Base-by-base conservation (phyloP, 305 asterid species). In the Plantago lanceolata region DNA sequence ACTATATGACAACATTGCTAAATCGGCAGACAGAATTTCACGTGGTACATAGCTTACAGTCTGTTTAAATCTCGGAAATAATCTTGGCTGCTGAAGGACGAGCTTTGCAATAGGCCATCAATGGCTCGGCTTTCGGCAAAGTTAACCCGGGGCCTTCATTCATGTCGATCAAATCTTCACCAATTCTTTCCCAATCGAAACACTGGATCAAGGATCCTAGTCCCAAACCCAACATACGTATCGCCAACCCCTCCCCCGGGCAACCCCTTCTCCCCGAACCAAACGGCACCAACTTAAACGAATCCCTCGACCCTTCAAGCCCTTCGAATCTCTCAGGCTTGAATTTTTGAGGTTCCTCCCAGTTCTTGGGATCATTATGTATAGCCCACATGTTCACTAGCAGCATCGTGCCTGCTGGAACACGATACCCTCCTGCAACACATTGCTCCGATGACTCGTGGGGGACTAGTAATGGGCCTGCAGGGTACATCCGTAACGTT, bases 231-330 rank as follows among this genome's bases (percentile, higher is more conserved):
- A 88, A 59, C 76, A 85, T 75, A 9, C 85, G 82, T 33, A 76
- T 52, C 1, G 94, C 90, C 68, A 85, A 51, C 1, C 71, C 76
- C 35, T 88, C 96, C 0, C 96, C 96, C 0, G 96, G 96, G 35
- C 96, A 88, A 4, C 92, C 72, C 69, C 96, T 81, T 21, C 96
- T 73, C 16, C 92, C 96, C 0, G 82, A 71, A 5, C 96, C 90
- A 35, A 84, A 85, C 1, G 96, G 92, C 79, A 85, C 55, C 48
- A 73, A 31, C 18, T 65, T 82, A 63, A 79, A 85, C 11, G 87
- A 85, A 15, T 73, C 85, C 14, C 73, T 74, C 0, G 66, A 45
- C 6, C 85, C 85, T 2, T 74, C 84, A 1, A 76, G 16, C 16
- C 78, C 77, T 61, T 79, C 79, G 19, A 88, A 88, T 53, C 95